Evolutionary conservation across 176 grass and related monocot genomes (phyloP).

Genomic region (Oropetium thomaeum): DNA sequence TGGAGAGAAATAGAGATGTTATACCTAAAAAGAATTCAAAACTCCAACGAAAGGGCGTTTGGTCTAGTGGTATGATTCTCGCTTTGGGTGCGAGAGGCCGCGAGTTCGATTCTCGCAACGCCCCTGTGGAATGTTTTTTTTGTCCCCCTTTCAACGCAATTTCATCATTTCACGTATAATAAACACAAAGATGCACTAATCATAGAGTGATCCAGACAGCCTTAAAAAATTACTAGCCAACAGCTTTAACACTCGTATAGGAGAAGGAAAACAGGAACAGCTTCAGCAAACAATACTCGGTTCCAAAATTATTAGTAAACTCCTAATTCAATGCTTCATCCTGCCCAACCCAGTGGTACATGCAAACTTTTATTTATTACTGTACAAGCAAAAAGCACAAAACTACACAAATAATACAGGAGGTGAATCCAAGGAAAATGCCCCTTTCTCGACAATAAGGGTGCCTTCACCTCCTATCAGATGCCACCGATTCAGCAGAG

Average conservation of each 20-base stretch:
- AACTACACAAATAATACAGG: neutral
- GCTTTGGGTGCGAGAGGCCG: constrained; percentile 97
- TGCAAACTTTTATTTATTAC: neutral
- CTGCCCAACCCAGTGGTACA: neutral
- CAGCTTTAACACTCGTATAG: no score
- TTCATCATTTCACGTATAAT: no score
- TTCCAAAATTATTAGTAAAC: neutral
- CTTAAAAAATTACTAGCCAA: no score
- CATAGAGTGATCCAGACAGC: no score
- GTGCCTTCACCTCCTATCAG: constrained; percentile 47
- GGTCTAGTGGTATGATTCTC: constrained; percentile 99
- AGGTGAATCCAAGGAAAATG: neutral
- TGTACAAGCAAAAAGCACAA: neutral
- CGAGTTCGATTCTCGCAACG: constrained; percentile 45
- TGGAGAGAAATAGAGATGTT: no score
- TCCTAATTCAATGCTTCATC: neutral
- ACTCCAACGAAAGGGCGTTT: constrained; percentile 82
- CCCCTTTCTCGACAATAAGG: neutral
- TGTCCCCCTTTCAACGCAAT: no score
- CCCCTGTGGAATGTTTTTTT: no score
- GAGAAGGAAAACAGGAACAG: no score
- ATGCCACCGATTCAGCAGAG: constrained; percentile 68
- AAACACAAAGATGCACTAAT: no score
- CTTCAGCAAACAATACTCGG: neutral
- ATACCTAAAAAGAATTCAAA: no score